Base-by-base conservation (phyloP, 2,329 filamentous ascomycete genomes). In the Ascochyta lentis region DNA sequence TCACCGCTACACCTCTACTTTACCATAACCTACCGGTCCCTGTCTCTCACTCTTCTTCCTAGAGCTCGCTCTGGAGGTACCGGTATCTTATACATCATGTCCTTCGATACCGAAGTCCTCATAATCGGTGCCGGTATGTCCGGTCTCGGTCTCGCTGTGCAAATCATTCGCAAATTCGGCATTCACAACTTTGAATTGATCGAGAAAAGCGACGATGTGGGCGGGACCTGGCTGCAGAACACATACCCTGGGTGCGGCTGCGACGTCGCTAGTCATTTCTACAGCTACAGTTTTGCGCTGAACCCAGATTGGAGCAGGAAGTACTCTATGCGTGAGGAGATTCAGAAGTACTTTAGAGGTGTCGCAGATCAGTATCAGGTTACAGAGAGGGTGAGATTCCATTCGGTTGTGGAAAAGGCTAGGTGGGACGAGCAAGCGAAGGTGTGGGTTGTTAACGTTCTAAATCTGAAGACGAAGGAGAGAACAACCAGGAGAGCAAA, bases 241-340 rank as follows among this genome's bases (percentile, higher is more conserved):
- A 69, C 66, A 4, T 74, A 74, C 39, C 71, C 70, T 9, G 73
- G 72, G 1, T 70, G 69, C 44, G 72, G 71, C 19, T 75, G 72
- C 41, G 72, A 75, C 63, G 70, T 73, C n/a, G 67, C 70, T 0
- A 65, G 63, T 1, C 84, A 87, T 72, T 86, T 84, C 70, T 88
- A 88, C 66, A 84, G 85, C 58, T 87, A 85, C 65, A 83, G 83
- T 6, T 87, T 84, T 78, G 79, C 81, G 40, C 80, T 82, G 4
- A 88, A 87, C 64, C 81, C 80, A 6, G 78, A 80, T 35, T 89
- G 86, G 85, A 79, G 80, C 16, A 80, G 81, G 51, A 84, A 87
- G 66, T 87, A 84, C 64, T 78, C 83, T 0, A 73, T 79, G 0
- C 81, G 81, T 0, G 73, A 74, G 0, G 85, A 88, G 65, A 87